Base-by-base conservation (phyloP, 139 green algal species). In the Chlamydomonas eustigma region DNA sequence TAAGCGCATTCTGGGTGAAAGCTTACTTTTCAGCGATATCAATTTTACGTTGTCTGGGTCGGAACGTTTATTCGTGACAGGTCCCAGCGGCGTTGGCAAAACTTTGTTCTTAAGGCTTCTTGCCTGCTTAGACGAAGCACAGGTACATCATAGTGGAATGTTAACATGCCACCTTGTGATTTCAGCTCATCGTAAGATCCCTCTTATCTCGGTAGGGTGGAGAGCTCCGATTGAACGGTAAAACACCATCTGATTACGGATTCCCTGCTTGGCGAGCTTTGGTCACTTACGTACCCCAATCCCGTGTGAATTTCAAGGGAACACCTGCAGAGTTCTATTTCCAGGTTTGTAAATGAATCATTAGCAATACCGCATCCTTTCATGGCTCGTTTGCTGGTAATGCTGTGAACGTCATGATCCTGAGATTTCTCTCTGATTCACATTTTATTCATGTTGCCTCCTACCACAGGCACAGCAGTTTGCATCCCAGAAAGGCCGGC, bases 11-110 rank as follows among this genome's bases (percentile, higher is more conserved):
- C 34, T 72, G 28, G 33, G 34, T 4, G 34, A 72, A 6, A 33
- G 65, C 3, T n/a, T 44, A 34, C 65, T 72, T 3, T 72, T 72
- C 32, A 6, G 65, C 28, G 65, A 31, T 12, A 6, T 72, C 65
- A 72, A 8, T 12, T 75, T 65, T 39, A 35, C 2, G 6, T 30
- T 65, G 25, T 1, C 5, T n/a, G 3, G 5, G 25, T 87, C 85
- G 0, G 83, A 94, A 22, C 81, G 85, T 0, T 51, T 91, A 0
- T 94, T 96, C 34, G 68, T 96, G 2, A 69, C 75, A 2, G 92
- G 92, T 0, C 90, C 92, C 0, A 87, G 73, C 4, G 92, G 93
- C 2, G 85, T 92, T 4, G 93, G 93, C 32, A 97, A 97, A 74
- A 90, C 80, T 28, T 80, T 96, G 5, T 73, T 97, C 2, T 80